These are phyloP conservation scores for Phytophthora idaei DNA, from an alignment of 352 stramenopile species.

Conservation along the genomic window DNA sequence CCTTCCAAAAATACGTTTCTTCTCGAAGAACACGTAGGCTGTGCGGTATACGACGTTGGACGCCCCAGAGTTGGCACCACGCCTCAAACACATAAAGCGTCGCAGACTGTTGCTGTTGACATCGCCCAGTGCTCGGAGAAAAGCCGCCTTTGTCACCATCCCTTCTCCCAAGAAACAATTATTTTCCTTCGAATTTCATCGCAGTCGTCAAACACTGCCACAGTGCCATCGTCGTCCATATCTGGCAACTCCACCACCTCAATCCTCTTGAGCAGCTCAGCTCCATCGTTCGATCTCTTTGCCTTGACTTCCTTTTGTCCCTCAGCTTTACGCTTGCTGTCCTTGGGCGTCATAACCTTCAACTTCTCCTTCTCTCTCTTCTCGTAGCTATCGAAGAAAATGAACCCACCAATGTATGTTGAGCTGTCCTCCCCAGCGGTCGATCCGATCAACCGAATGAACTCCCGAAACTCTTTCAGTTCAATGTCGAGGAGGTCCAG, in stretches of 20 bases:
- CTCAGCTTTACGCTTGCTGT: slow-evolving; percentile 22
- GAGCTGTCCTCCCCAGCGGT: slow-evolving; percentile 34
- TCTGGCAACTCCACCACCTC: slow-evolving; percentile 35
- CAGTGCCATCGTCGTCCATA: slow-evolving; percentile 27
- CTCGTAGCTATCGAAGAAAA: slow-evolving; percentile 44
- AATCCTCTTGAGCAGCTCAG: slow-evolving; percentile 40
- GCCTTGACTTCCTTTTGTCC: slow-evolving; percentile 13
- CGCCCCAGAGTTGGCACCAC: slow-evolving; percentile 44
- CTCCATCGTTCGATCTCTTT: slow-evolving; percentile 35
- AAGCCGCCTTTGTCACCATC: slow-evolving; percentile 40
- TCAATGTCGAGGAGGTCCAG: slow-evolving; percentile 41
- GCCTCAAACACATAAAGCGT: slow-evolving; percentile 45
- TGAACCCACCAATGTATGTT: slow-evolving; percentile 35
- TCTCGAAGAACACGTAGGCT: slow-evolving; percentile 64
- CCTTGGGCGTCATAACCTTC: slow-evolving; percentile 15
- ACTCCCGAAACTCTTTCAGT: slow-evolving; percentile 43
- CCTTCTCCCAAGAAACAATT: slow-evolving; percentile 40
- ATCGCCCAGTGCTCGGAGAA: slow-evolving; percentile 37
- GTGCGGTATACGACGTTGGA: slow-evolving; percentile 50
- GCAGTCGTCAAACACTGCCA: slow-evolving; percentile 59
- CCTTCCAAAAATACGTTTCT: slow-evolving; percentile 44
- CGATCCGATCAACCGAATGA: slow-evolving; percentile 47
- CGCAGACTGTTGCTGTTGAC: slow-evolving; percentile 54
- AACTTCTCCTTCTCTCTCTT: slow-evolving; percentile 22
- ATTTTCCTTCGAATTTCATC: slow-evolving; percentile 60